Base-by-base conservation (phyloP, 495 filamentous ascomycete species). In the Aspergillus avenaceus region DNA sequence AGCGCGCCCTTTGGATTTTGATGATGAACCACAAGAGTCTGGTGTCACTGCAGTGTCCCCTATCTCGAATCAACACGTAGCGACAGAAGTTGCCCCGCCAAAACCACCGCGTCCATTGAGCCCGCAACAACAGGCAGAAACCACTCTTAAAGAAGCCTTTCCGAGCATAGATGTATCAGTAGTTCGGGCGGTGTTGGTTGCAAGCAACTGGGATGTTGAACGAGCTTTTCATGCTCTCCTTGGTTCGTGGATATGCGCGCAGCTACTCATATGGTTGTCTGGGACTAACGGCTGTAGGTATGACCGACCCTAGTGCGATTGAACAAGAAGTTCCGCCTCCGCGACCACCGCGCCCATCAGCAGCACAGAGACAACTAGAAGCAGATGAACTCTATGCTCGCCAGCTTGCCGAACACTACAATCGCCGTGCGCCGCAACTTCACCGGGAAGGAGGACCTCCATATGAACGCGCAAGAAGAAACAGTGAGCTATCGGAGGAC, bases 221-320 rank as follows among this genome's bases (percentile, higher is more conserved):
- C 88, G 90, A 11, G 93, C 93, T 31, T 97, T 97, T 73, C 93
- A 96, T 72, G 93, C 95, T 23, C 81, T 99, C 7, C 77, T 98
- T 21, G 85, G 90, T 90, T 70, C 48, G 80, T 59, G 38, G 18
- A 12, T 9, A 22, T 18, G 28, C n/a, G n/a, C 24, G 45, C 46
- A 55, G 28, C 45, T 51, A 45, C 18, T 12, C 21, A 14, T 41
- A 21, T 28, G 48, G 46, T 41, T 14, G 13, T 51, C 54, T 22
- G 53, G 42, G n/a, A 28, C 25, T 27, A 14, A 34, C 22, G 18
- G 24, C 5, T 53, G 22, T 52, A 92, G 90, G 85, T 55, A 95
- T 96, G 91, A 91, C 90, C 46, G 93, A 98, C 70, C 93, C 93
- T 18, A 84, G 84, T 69, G 89, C 89, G 24, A 79, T 82, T 58